Evolutionary conservation across 1,284 basidiomycete species (phyloP).

Genomic region (Papiliotrema fonsecae): DNA sequence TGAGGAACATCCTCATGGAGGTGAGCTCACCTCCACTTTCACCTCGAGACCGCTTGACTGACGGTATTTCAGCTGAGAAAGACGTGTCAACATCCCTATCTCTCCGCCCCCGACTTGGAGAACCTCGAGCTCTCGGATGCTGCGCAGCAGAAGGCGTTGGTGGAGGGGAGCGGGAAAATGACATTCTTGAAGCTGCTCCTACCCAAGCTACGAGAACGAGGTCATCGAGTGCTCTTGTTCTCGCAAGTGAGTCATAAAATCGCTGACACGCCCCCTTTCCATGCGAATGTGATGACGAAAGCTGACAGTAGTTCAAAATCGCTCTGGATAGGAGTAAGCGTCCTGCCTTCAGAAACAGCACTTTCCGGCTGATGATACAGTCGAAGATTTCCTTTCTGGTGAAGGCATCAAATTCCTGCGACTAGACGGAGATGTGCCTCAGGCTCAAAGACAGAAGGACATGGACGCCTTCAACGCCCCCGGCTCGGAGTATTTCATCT

Average conservation of each 20-base stretch:
- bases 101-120: constrained; percentile 76
- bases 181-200: constrained; percentile 75
- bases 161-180: constrained; percentile 82
- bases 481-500: constrained; percentile 81
- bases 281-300: constrained; percentile 5
- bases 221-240: constrained; percentile 93
- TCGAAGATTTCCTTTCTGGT: constrained; percentile 89
- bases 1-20: constrained; percentile 43
- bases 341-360: neutral
- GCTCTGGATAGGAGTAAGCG: constrained; percentile 64
- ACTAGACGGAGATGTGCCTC: constrained; percentile 85
- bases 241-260: constrained; percentile 67
- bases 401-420: constrained; percentile 87
- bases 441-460: constrained; percentile 78
- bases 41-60: neutral
- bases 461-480: constrained; percentile 92
- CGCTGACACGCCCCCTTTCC: neutral
- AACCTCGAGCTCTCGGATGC: constrained; percentile 58
- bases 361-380: constrained; percentile 10
- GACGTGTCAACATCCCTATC: constrained; percentile 76
- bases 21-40: constrained; percentile 16
- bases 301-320: constrained; percentile 71
- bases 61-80: constrained; percentile 38
- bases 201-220: constrained; percentile 79
- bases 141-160: constrained; percentile 71